Evolutionary conservation across 202 grass and related monocot species (phyloP).

Genomic region (Saccharum hybrid): DNA sequence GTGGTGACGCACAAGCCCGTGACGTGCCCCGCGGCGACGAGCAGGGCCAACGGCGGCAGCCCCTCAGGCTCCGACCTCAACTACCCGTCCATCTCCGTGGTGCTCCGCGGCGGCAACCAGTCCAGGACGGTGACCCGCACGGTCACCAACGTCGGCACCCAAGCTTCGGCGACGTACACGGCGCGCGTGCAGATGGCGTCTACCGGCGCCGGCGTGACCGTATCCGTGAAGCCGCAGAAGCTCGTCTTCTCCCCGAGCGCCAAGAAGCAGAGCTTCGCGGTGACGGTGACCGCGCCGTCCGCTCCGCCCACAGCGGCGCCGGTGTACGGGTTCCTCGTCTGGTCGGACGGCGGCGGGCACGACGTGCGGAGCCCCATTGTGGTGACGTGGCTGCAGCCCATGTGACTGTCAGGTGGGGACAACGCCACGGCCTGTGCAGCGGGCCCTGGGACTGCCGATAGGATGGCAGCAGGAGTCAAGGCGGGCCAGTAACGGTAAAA

Average conservation of each 20-base stretch:
- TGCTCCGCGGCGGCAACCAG: conserved; percentile 61
- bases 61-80: conserved; percentile 75
- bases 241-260: conserved; percentile 60
- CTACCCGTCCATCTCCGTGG: conserved; percentile 94
- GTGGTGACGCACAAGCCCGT: conserved; percentile 83
- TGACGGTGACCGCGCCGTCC: conserved; percentile 57
- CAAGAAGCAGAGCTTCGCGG: conserved; percentile 66
- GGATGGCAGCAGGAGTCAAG: conserved; percentile 23
- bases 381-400: conserved; percentile 72
- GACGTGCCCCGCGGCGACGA: conserved; percentile 49
- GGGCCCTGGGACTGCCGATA: not conserved
- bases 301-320: not conserved
- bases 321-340: conserved; percentile 70
- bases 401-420: conserved; percentile 50
- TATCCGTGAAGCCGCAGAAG: conserved; percentile 63
- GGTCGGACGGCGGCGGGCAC: conserved; percentile 72
- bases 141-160: conserved; percentile 71
- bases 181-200: conserved; percentile 58
- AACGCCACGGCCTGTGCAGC: not conserved
- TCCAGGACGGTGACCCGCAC: conserved; percentile 65
- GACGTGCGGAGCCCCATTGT: conserved; percentile 83
- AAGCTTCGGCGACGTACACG: conserved; percentile 54
- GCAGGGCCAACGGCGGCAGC: conserved; percentile 1
- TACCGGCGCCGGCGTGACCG: conserved; percentile 33
- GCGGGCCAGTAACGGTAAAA: conserved; percentile 48